Evolutionary conservation across 2,329 filamentous ascomycete genomes (phyloP).

Genomic region (Aspergillus sp.): DNA sequence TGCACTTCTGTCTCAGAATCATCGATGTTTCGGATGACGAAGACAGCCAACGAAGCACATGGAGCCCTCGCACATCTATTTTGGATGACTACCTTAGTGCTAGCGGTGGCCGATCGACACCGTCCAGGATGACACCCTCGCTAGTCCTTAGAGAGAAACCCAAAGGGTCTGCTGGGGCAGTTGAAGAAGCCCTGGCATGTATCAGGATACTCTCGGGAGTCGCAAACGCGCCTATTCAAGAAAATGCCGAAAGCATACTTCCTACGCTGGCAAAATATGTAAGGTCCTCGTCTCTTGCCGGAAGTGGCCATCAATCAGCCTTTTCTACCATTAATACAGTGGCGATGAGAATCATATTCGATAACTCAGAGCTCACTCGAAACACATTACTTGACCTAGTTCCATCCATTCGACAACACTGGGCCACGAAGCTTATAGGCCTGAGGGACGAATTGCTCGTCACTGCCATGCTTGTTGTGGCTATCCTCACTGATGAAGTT

Average conservation of each 20-base stretch:
- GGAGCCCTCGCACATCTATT: conserved; percentile 25
- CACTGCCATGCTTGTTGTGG: conserved; percentile 66
- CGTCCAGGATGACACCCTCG: conserved; percentile 29
- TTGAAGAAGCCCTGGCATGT: conserved; percentile 63
- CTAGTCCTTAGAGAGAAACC: conserved; percentile 26
- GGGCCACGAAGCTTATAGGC: conserved; percentile 68
- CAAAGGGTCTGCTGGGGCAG: conserved; percentile 34
- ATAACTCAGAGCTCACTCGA: conserved; percentile 65
- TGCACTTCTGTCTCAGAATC: conserved; percentile 69
- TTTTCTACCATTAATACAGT: conserved; percentile 75
- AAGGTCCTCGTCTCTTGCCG: conserved; percentile 58
- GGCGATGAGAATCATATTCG: conserved; percentile 64
- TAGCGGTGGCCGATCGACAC: conserved; percentile 29
- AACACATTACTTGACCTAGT: conserved; percentile 62
- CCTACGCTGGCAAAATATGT: conserved; percentile 61
- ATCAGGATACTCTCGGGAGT: conserved; percentile 63
- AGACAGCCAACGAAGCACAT: conserved; percentile 30
- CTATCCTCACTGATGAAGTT: conserved; percentile 52
- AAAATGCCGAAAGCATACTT: conserved; percentile 58
- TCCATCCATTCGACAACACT: conserved; percentile 72
- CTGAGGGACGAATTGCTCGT: conserved; percentile 77
- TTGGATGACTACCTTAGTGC: conserved; percentile 27
- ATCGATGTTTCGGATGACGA: conserved; percentile 43
- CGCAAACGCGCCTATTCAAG: conserved; percentile 66
- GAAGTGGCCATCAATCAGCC: conserved; percentile 67